Evolutionary conservation across 1,139 yeast species (phyloP).

Genomic region (Kodamaea alishanica): DNA sequence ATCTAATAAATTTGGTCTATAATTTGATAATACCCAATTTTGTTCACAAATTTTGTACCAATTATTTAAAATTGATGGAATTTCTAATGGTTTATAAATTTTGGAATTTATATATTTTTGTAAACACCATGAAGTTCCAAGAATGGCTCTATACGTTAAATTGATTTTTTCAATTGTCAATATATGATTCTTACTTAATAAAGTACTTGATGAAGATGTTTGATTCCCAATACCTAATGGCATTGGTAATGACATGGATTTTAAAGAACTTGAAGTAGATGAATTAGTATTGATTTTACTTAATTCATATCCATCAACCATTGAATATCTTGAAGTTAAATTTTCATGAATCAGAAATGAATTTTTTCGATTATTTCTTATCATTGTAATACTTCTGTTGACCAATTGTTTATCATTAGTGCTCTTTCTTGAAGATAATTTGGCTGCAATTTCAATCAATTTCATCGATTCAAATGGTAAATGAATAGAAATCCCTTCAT

Average conservation of each 20-base stretch:
- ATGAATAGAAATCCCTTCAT: slow-evolving; percentile 57
- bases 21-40: slow-evolving; percentile 45
- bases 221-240: slow-evolving; percentile 44
- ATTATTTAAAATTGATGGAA: slow-evolving; percentile 27
- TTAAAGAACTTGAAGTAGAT: slow-evolving; percentile 35
- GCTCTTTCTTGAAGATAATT: slow-evolving; percentile 31
- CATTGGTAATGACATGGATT: slow-evolving; percentile 39
- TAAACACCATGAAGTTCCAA: slow-evolving; percentile 49
- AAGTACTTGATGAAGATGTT: slow-evolving; percentile 35
- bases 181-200: slow-evolving; percentile 38
- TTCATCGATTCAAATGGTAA: slow-evolving; percentile 64
- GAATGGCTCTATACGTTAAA: slow-evolving; percentile 47
- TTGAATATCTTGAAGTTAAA: slow-evolving; percentile 35
- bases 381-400: slow-evolving; percentile 42
- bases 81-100: slow-evolving; percentile 28
- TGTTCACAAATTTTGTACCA: slow-evolving; percentile 44
- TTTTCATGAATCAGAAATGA: slow-evolving; percentile 18
- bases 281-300: slow-evolving; percentile 45
- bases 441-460: slow-evolving; percentile 60
- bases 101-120: slow-evolving; percentile 25
- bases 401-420: slow-evolving; percentile 34
- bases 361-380: slow-evolving; percentile 26
- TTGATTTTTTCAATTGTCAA: slow-evolving; percentile 43
- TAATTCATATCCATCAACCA: slow-evolving; percentile 51
- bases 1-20: slow-evolving; percentile 56